Conservation (phyloP, 306 rosid species). For the Clitoria ternatea region DNA sequence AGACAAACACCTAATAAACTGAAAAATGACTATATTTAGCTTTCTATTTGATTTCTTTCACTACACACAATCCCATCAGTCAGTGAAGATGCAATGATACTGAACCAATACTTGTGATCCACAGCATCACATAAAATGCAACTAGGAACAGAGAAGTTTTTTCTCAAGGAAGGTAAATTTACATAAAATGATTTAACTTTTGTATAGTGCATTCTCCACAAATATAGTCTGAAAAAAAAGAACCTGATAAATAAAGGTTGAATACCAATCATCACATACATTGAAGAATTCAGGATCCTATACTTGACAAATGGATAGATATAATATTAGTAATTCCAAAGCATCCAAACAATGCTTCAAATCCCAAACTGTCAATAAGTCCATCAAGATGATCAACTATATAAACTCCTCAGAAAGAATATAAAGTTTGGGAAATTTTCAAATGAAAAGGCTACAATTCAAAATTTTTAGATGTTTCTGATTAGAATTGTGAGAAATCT, state of each 20-base stretch:
- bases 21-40: neutral
- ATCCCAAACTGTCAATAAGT: constrained; percentile 15
- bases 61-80: neutral
- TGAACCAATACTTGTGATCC: neutral
- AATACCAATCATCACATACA: neutral
- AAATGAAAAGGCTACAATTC: neutral
- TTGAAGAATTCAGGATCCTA: neutral
- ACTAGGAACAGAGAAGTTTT: neutral
- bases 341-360: constrained; percentile 9
- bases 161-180: constrained; percentile 1
- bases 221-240: neutral
- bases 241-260: neutral
- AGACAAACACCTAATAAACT: constrained; percentile 17
- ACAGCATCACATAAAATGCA: neutral
- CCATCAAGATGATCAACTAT: constrained; percentile 14
- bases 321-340: constrained; percentile 3
- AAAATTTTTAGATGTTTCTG: neutral
- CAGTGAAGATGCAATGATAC: constrained; percentile 14
- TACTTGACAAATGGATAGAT: constrained; percentile 5
- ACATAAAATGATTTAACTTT: constrained; percentile 10
- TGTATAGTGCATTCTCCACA: constrained; percentile 11
- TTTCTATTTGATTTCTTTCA: neutral
- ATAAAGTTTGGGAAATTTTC: neutral
- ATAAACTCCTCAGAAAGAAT: constrained; percentile 11
- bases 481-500: neutral